Base-by-base conservation (phyloP, 2,329 filamentous ascomycete genomes). In the Chaetomiaceae sp. region DNA sequence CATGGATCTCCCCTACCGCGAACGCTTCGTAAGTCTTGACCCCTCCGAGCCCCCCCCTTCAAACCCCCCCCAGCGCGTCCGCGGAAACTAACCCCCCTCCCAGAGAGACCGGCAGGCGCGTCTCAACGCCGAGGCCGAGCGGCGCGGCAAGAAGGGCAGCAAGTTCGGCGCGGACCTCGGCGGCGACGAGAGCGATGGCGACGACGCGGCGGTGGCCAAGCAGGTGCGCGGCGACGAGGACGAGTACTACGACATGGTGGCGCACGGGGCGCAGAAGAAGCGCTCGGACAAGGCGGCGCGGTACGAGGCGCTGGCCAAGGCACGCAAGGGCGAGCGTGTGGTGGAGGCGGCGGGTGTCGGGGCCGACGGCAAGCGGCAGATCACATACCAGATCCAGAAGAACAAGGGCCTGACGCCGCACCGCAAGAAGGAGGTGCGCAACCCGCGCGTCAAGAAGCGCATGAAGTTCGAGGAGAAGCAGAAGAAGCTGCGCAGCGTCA, bases 401-500 rank as follows among this genome's bases (percentile, higher is more conserved):
- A 99, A 99, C 73, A 96, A 96, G 79, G 93, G 93, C 27, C 73
- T 99, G 56, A 85, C 89, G 53, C 89, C 91, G 41, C 86, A 87
- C 70, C 79, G 92, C 57, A 95, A 87, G 78, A 97, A 99, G 82
- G 91, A 95, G 62, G 86, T 90, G 52, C 78, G 92, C 57, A 99
- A 99, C 73, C 91, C 93, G 31, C 79, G 93, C 68, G 92, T 97
- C 58, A 99, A 97, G 86, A 97, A 96, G 86, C 83, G 89, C 71
- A 89, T 89, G 82, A 90, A 89, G 82, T 99, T 83, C 68, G 90
- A 95, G 66, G 86, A 90, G 69, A 96, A 95, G 79, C 87, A 92
- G 81, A 97, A 96, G 87, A 96, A 97, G 78, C 72, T 97, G 65
- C 83, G 82, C 63, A 92, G 86, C 66, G 88, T 91, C 75, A 89